Base-by-base conservation (phyloP, 1,139 yeast genomes). In the Saccharomyces hybrid region DNA sequence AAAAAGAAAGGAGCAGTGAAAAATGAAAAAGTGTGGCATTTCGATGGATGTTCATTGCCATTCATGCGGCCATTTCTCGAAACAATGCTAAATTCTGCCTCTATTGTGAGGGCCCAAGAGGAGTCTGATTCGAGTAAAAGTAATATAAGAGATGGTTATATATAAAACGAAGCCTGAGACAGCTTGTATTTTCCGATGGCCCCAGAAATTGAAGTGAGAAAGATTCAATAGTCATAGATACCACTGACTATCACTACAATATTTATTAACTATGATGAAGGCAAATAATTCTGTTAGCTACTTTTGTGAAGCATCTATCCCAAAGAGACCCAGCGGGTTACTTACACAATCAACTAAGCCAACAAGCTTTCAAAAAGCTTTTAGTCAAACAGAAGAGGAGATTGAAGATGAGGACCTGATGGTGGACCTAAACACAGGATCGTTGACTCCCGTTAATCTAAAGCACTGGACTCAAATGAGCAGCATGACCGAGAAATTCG, bases 401-500 rank as follows among this genome's bases (percentile, higher is more conserved):
- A 55, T 54, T 27, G 65, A 60, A 19, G 62, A 58, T 2, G 69
- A 67, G 21, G 70, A 66, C 51, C 50, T 63, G 56, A 55, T 67
- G 32, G 71, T 67, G n/a, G 70, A 67, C 55, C 55, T 66, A 31
- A 63, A 55, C 51, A 58, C 68, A 1, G 69, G 69, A 6, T 61
- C 66, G n/a, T 50, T 62, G 31, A 59, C 59, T 34, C 61, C 69
- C 3, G 64, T 62, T 53, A 61, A 59, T 47, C 56, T 62, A 51
- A 61, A 62, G 47, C 57, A 53, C 52, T 64, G 66, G 63, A 54
- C 52, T 21, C 52, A 62, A 32, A 58, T 66, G 60, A 53, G 58
- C 16, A 64, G 63, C 27, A 55, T 66, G 8, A 56, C 63, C 16
- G 63, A 64, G 21, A 58, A 62, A 50, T 57, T 66, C 47, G 58